A percentile compares a stretch with the other conserved stretches of the same genome.
Evolutionary conservation across 306 rosid genomes (phyloP).

Genomic region (Quercus alba): DNA sequence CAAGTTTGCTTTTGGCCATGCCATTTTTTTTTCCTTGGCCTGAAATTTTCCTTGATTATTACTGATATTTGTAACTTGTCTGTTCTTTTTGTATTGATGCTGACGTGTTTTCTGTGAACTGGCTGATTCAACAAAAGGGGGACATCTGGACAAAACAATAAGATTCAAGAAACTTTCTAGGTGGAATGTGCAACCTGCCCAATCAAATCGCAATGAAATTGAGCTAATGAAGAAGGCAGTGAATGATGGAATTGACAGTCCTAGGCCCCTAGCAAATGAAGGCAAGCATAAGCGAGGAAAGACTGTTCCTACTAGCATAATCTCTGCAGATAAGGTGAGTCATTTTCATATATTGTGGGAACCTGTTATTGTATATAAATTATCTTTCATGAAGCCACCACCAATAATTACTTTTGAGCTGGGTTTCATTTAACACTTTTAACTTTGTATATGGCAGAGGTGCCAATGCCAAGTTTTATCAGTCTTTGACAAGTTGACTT

Average conservation of each 20-base stretch:
- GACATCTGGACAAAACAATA: conserved; percentile 39
- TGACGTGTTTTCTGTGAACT: conserved; percentile 2
- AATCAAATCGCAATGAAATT: conserved; percentile 27
- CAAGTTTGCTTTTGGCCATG: neutral
- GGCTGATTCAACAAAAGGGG: conserved; percentile 42
- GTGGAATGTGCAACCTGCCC: conserved; percentile 62
- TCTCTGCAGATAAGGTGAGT: conserved; percentile 51
- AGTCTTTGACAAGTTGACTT: conserved; percentile 4
- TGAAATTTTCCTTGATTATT: neutral
- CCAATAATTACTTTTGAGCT: neutral
- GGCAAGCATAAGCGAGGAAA: conserved; percentile 55
- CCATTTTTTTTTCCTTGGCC: conserved; percentile 2
- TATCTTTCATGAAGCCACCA: neutral
- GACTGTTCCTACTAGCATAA: conserved; percentile 31
- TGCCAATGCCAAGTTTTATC: conserved; percentile 5
- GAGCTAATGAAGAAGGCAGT: conserved; percentile 22
- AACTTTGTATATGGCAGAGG: neutral
- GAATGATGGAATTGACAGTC: conserved; percentile 33
- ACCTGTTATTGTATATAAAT: neutral
- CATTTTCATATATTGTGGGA: conserved; percentile 10
- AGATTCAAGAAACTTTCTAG: conserved; percentile 71
- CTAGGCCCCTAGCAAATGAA: conserved; percentile 40
- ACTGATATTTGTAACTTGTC: neutral
- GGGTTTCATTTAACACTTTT: neutral
- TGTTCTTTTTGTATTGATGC: conserved; percentile 17